A percentile compares a stretch with the other conserved stretches of the same genome.
Conservation (phyloP, 257 asterid genomes). For the Coffea eugenioides region DNA sequence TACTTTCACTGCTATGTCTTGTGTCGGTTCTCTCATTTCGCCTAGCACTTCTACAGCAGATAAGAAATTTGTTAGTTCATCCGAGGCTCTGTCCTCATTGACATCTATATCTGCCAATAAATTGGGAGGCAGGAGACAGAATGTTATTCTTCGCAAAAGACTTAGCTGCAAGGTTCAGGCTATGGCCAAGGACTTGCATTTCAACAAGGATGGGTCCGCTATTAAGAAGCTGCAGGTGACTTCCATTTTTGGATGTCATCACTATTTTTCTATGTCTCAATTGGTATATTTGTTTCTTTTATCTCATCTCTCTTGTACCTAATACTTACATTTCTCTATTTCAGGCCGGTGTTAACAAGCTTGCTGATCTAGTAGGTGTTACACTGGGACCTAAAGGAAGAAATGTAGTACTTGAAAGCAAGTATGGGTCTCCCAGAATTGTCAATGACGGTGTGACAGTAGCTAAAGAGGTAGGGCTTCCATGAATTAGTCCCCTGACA, state of each 20-base stretch:
- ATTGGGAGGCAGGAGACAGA: constrained; percentile 20
- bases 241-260: no score
- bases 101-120: constrained; percentile 26
- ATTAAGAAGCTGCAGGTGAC: constrained; percentile 33
- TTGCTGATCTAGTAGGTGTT: constrained; percentile 43
- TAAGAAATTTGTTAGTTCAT: constrained; percentile 18
- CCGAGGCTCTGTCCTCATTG: constrained; percentile 24
- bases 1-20: constrained; percentile 26
- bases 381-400: constrained; percentile 41
- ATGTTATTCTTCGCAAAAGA: constrained; percentile 23
- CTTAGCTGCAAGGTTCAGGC: constrained; percentile 24
- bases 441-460: constrained; percentile 39
- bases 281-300: neutral
- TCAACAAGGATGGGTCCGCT: constrained; percentile 38
- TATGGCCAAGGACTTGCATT: constrained; percentile 34
- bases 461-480: constrained; percentile 30
- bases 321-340: neutral
- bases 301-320: neutral
- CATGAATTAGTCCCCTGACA: neutral
- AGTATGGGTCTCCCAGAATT: constrained; percentile 32
- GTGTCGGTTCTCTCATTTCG: constrained; percentile 24
- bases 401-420: constrained; percentile 39
- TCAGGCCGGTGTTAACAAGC: constrained; percentile 39
- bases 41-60: constrained; percentile 9
- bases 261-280: no score